phyloP scores from a whole-genome alignment of 2,329 filamentous ascomycete species.

The Didymella lethalis region DNA sequence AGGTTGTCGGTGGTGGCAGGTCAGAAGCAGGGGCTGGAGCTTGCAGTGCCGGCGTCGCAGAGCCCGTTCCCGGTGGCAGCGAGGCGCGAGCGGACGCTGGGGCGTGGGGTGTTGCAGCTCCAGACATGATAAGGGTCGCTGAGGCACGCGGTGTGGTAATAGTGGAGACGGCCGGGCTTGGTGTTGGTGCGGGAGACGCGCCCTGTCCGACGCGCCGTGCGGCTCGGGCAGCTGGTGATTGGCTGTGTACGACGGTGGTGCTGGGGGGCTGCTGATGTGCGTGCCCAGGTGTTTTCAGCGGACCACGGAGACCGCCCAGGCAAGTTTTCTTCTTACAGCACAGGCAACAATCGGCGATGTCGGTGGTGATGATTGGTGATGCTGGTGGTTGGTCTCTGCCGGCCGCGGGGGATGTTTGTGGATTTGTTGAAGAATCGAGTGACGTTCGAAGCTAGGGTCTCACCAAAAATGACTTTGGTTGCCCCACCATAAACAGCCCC shows the following conservation, averaged over 20 bases:
- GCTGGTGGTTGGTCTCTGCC: constrained; percentile 25
- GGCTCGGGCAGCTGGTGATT: constrained; percentile 27
- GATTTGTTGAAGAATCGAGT: constrained; percentile 29
- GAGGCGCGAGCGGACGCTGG: constrained; percentile 44
- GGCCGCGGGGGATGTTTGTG: constrained; percentile 31
- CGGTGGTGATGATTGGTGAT: constrained; percentile 22
- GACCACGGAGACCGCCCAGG: not conserved
- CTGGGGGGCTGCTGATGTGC: not conserved
- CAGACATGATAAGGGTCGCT: constrained; percentile 41
- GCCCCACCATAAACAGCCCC: constrained; percentile 38
- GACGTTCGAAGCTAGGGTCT: constrained; percentile 31
- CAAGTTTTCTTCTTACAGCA: constrained; percentile 10
- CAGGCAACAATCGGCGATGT: constrained; percentile 21
- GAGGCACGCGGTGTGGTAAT: constrained; percentile 12
- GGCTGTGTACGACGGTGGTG: constrained; percentile 22
- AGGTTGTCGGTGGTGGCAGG: constrained; percentile 78
- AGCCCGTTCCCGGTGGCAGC: constrained; percentile 39
- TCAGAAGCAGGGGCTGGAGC: constrained; percentile 55
- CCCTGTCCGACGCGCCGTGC: constrained; percentile 21
- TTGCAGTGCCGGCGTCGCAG: constrained; percentile 39
- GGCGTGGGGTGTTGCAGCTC: constrained; percentile 44
- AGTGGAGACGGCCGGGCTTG: constrained; percentile 25
- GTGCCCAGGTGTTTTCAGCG: not conserved
- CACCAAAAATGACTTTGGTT: constrained; percentile 14
- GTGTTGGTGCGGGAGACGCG: constrained; percentile 31